A percentile compares a stretch with the other conserved stretches of the same genome.
phyloP scores from a whole-genome alignment of 2,329 filamentous ascomycete species.

The Arthrobotrys sphaeroides region DNA sequence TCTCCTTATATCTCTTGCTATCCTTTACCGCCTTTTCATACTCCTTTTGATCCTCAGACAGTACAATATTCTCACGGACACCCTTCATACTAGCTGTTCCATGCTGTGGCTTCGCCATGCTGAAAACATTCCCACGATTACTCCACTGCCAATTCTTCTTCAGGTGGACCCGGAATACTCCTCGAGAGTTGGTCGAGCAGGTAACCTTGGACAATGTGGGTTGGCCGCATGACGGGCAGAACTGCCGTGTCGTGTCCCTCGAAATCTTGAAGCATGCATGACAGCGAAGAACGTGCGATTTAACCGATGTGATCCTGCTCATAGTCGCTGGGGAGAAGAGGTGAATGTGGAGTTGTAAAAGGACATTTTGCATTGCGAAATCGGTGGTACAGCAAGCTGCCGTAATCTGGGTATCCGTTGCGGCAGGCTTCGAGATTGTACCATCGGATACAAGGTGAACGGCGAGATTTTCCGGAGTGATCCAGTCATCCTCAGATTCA shows the following conservation, averaged over 20 bases:
- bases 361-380: constrained; percentile 97
- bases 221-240: constrained; percentile 91
- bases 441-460: constrained; percentile 68
- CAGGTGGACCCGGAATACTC: constrained; percentile 84
- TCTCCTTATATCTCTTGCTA: constrained; percentile 71
- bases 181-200: constrained; percentile 82
- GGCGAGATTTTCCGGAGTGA: constrained; percentile 90
- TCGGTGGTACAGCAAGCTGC: constrained; percentile 93
- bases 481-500: constrained; percentile 72
- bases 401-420: constrained; percentile 72
- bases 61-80: constrained; percentile 84
- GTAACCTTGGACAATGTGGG: constrained; percentile 83
- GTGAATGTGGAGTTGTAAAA: constrained; percentile 92
- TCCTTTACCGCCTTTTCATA: constrained; percentile 74
- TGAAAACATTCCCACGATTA: constrained; percentile 88
- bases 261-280: constrained; percentile 90
- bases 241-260: constrained; percentile 82
- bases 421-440: constrained; percentile 61
- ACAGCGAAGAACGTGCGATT: constrained; percentile 89
- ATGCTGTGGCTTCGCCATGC: constrained; percentile 86
- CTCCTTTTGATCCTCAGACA: constrained; percentile 97
- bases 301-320: constrained; percentile 78
- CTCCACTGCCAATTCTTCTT: constrained; percentile 98
- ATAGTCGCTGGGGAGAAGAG: constrained; percentile 79
- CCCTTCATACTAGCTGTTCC: constrained; percentile 85